Evolutionary conservation across 768 basidiomycete genomes (phyloP), one percentile per base, ranked within the genome.

Genomic region (Hygrocybe coccinea): DNA sequence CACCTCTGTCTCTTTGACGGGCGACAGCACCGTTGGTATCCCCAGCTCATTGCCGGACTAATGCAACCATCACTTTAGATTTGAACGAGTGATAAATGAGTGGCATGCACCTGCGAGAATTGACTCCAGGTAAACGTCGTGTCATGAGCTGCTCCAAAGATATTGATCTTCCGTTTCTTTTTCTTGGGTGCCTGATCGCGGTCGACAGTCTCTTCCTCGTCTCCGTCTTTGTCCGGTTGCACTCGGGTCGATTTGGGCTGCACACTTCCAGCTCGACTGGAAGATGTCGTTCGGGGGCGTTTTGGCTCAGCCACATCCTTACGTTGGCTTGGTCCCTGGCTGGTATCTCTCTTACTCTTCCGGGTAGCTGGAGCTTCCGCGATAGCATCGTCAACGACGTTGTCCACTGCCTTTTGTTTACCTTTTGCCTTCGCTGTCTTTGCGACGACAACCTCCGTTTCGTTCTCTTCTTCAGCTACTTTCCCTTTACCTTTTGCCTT

Each of bases 111-210:
- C 66, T 71, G 69, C 35, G 66, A 33, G 8, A 56, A 39, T 21
- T 43, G 25, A n/a, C 34, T 47, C 62, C 47, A 76, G 58, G 58
- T 76, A 70, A 58, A 71, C 15, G 75, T 69, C 15, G 67, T 58
- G 15, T 76, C 72, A 54, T 76, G 69, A 35, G 72, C 70, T 22
- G 69, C 52, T 5, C 73, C 71, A 62, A 85, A 85, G n/a, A 86
- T 60, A 56, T 83, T 82, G 52, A 89, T 81, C 69, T 83, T 87
- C 58, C 85, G 79, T 62, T 82, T 86, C 71, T 86, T 87, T 73
- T 85, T 86, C 70, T 81, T 84, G 14, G 70, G 78, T 8, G 56
- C 70, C 25, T 36, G 5, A 37, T 61, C 49, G 34, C 67, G 69
- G 21, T 65, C 64, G 41, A 51, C 62, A 21, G 49, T 61, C 12